Evolutionary conservation across 1,139 yeast genomes (phyloP).

Genomic region (Suhomyces wounanorum): DNA sequence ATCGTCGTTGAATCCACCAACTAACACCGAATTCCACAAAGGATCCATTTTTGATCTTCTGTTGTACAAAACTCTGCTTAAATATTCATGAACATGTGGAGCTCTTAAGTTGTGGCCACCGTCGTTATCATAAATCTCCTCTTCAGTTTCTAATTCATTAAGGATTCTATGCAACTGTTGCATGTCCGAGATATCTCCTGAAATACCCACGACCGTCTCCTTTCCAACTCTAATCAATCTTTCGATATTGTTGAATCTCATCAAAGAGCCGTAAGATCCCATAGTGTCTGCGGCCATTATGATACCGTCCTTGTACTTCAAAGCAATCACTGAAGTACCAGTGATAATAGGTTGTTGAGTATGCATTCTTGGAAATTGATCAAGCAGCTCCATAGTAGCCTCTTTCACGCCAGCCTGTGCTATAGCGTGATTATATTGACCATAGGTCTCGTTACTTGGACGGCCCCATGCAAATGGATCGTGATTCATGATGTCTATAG

Average conservation of each 20-base stretch:
- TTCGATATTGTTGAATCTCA: conserved; percentile 83
- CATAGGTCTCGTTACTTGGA: conserved; percentile 80
- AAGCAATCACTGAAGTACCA: conserved; percentile 91
- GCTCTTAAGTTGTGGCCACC: conserved; percentile 77
- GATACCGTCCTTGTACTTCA: conserved; percentile 88
- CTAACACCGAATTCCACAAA: conserved; percentile 90
- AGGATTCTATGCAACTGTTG: conserved; percentile 77
- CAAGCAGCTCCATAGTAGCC: conserved; percentile 23
- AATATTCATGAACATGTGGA: conserved; percentile 83
- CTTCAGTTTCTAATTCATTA: conserved; percentile 71
- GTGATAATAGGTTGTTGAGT: conserved; percentile 96
- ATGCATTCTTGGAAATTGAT: conserved; percentile 67
- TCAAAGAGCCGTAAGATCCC: conserved; percentile 90
- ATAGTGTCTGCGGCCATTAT: conserved; percentile 93
- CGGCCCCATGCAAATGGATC: conserved; percentile 96
- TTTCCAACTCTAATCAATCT: conserved; percentile 81
- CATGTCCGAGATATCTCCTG: conserved; percentile 94
- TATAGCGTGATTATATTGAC: conserved; percentile 70
- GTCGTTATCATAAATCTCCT: conserved; percentile 79
- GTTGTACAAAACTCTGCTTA: conserved; percentile 79
- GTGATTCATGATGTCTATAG: conserved; percentile 69
- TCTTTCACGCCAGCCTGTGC: conserved; percentile 51
- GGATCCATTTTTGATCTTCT: conserved; percentile 95
- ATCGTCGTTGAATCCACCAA: conserved; percentile 82
- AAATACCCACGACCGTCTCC: conserved; percentile 86